phyloP scores from a whole-genome alignment of 768 basidiomycete species.

The Collybiopsis luxurians region DNA sequence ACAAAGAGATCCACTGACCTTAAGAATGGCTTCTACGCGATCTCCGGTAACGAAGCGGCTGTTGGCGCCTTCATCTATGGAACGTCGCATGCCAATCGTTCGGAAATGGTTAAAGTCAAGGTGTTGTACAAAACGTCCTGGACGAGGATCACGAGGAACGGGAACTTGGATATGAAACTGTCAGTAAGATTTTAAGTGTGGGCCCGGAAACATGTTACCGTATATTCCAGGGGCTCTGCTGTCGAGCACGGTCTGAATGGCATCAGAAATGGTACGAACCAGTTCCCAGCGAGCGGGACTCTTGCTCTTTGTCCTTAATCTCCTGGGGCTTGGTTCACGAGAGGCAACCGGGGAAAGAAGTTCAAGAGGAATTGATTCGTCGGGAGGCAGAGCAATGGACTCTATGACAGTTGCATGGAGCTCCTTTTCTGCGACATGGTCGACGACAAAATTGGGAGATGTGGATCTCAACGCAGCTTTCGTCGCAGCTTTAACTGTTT shows the following conservation, averaged over 20 bases:
- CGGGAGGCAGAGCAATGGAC: constrained; percentile 57
- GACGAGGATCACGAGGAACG: constrained; percentile 63
- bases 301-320: constrained; percentile 72
- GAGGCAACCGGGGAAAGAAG: constrained; percentile 77
- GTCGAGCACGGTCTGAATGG: constrained; percentile 69
- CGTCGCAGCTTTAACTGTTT: constrained; percentile 66
- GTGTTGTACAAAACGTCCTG: constrained; percentile 80
- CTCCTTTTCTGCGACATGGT: constrained; percentile 42
- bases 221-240: constrained; percentile 67
- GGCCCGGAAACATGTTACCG: constrained; percentile 40
- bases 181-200: constrained; percentile 2
- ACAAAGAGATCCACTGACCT: constrained; percentile 42
- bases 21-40: constrained; percentile 73
- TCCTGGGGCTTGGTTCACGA: constrained; percentile 79
- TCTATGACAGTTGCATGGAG: constrained; percentile 63
- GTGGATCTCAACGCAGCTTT: constrained; percentile 55
- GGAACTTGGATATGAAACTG: constrained; percentile 50
- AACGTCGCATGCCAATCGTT: constrained; percentile 93
- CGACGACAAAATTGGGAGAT: constrained; percentile 23
- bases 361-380: constrained; percentile 70
- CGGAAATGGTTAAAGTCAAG: constrained; percentile 97
- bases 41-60: constrained; percentile 93
- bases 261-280: constrained; percentile 74
- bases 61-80: constrained; percentile 83
- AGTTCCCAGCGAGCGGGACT: constrained; percentile 85